These are phyloP conservation scores for Lentinula sp. DNA, from an alignment of 768 basidiomycete species.

Conservation along the genomic window DNA sequence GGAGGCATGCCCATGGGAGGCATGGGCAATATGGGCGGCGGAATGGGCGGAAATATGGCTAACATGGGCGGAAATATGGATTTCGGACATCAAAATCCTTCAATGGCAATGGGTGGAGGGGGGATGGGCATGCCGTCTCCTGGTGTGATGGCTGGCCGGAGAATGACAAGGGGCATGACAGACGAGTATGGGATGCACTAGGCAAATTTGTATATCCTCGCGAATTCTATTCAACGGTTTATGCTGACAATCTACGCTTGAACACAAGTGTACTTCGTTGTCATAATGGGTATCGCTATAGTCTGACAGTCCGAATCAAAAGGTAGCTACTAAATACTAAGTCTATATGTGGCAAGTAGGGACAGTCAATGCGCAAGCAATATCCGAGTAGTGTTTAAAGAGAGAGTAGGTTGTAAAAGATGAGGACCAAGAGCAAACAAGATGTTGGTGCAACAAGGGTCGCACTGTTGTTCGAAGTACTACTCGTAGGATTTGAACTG, in stretches of 20 bases:
- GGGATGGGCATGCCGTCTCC: conserved; percentile 21
- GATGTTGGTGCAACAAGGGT: not conserved
- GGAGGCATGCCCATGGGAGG: conserved; percentile 17
- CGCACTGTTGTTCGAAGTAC: not conserved
- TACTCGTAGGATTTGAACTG: not conserved
- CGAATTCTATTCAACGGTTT: too few relatives aligned
- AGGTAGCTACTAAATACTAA: too few relatives aligned
- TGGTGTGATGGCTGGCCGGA: conserved; percentile 11
- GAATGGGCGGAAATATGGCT: conserved; percentile 11
- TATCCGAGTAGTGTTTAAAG: not conserved
- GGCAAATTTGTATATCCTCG: too few relatives aligned
- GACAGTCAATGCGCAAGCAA: not conserved
- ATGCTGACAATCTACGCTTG: too few relatives aligned
- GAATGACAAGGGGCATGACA: conserved; percentile 3
- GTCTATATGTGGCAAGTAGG: not conserved
- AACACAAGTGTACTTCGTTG: too few relatives aligned
- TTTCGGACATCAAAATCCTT: conserved; percentile 21
- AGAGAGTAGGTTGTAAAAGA: not conserved
- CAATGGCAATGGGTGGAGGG: conserved; percentile 9
- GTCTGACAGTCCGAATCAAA: too few relatives aligned
- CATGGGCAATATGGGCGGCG: conserved; percentile 19
- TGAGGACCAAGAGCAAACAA: not conserved
- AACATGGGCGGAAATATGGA: conserved; percentile 8
- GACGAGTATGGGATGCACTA: conserved; percentile 5
- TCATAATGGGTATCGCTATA: too few relatives aligned